A percentile compares a stretch with the other conserved stretches of the same genome.
phyloP scores from a whole-genome alignment of 768 basidiomycete species.

The Termitomyces titanicus region DNA sequence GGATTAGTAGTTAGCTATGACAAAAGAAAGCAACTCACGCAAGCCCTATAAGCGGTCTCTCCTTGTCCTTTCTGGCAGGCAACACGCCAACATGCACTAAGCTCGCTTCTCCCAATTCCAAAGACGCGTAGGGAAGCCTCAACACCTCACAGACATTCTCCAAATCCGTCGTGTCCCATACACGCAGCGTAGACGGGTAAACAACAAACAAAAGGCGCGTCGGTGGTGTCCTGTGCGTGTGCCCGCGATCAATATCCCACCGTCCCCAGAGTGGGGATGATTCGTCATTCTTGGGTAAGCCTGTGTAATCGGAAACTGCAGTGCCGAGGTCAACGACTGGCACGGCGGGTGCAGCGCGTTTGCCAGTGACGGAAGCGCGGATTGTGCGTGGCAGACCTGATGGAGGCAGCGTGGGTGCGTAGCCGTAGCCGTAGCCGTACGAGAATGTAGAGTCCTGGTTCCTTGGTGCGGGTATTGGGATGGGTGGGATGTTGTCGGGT shows the following conservation, averaged over 20 bases:
- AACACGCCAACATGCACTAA: constrained; percentile 40
- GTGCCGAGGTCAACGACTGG: constrained; percentile 12
- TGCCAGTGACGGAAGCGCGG: background rate
- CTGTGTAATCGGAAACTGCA: no score
- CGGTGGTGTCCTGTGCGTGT: background rate
- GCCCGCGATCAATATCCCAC: no score
- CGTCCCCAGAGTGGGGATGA: background rate
- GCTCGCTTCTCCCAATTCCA: background rate
- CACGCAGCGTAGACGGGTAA: constrained; percentile 47
- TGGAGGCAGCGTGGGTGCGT: background rate
- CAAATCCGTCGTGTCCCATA: constrained; percentile 61
- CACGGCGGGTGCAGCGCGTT: constrained; percentile 6
- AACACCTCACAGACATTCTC: constrained; percentile 43
- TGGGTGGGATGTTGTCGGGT: background rate
- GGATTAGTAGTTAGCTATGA: constrained; percentile 21
- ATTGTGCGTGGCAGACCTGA: constrained; percentile 5
- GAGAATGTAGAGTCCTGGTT: background rate
- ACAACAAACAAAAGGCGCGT: constrained; percentile 27
- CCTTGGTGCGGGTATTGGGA: background rate
- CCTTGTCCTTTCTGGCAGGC: constrained; percentile 19
- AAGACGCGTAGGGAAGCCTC: constrained; percentile 35
- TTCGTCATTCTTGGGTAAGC: no score
- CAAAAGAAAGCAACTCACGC: constrained; percentile 21
- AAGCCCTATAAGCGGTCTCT: constrained; percentile 29
- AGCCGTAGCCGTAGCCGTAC: background rate